Evolutionary conservation across 345 rosid genomes (phyloP).

Genomic region (Dipteronia sinensis): DNA sequence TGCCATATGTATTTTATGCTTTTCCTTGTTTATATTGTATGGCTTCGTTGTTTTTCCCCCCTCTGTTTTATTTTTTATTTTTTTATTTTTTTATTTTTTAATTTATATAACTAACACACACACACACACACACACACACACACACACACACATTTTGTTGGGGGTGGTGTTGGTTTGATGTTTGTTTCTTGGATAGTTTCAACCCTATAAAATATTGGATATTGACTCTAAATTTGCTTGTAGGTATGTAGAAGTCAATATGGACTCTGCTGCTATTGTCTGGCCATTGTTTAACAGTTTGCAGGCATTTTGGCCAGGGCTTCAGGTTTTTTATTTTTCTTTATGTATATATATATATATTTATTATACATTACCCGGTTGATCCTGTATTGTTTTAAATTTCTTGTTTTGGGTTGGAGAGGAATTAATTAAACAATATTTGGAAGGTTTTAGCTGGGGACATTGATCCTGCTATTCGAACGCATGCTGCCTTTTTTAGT

Average conservation of each 20-base stretch:
- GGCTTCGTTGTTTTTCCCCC: neutral
- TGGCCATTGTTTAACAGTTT: slow-evolving; percentile 97
- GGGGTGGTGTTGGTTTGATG: neutral
- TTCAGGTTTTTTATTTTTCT: slow-evolving; percentile 65
- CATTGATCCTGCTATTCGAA: slow-evolving; percentile 91
- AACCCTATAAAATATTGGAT: neutral
- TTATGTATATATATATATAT: slow-evolving; percentile 6
- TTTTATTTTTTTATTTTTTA: no score
- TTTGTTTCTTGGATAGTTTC: neutral
- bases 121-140: no score
- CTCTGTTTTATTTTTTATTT: no score
- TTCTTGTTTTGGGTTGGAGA: neutral
- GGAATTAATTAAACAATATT: slow-evolving; percentile 15
- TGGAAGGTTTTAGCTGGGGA: slow-evolving; percentile 97
- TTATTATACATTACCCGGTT: neutral
- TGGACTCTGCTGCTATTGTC: slow-evolving; percentile 97
- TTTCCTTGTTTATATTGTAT: slow-evolving; percentile 12
- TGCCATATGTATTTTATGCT: slow-evolving; percentile 26
- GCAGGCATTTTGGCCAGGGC: slow-evolving; percentile 99
- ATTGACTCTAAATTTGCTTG: slow-evolving; percentile 23
- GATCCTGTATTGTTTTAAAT: neutral
- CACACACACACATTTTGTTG: neutral
- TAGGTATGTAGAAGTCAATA: slow-evolving; percentile 99
- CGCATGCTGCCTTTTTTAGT: slow-evolving; percentile 94
- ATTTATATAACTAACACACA: no score